These are phyloP conservation scores for Dendrobium officinale DNA, from an alignment of 106 monocot genomes.

Conservation along the genomic window DNA sequence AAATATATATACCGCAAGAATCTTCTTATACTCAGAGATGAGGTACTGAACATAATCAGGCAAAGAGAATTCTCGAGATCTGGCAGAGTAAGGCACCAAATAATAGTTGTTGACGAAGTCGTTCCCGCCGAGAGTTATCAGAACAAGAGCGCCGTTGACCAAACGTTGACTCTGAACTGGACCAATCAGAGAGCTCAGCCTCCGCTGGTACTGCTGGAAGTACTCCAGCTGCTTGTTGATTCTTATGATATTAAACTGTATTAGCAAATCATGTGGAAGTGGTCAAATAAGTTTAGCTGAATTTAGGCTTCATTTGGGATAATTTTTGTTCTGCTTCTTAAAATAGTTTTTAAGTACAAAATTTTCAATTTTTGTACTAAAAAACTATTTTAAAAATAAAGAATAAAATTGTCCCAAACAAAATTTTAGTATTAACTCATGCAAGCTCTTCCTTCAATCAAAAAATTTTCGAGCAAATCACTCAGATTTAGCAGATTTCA, in stretches of 20 bases:
- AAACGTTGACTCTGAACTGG: constrained; percentile 25
- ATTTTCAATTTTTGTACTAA: no score
- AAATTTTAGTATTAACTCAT: no score
- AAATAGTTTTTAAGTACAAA: no score
- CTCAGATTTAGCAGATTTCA: no score
- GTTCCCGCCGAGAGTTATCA: constrained; percentile 88
- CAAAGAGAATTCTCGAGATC: constrained; percentile 72
- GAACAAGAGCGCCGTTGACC: constrained; percentile 53
- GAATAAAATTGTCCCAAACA: background rate
- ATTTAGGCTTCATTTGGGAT: no score
- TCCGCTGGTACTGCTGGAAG: constrained; percentile 63
- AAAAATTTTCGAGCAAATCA: no score
- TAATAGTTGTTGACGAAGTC: constrained; percentile 99
- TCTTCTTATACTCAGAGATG: constrained; percentile 84
- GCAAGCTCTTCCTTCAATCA: background rate
- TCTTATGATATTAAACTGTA: constrained; percentile 69
- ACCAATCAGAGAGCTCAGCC: constrained; percentile 48
- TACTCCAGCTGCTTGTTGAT: constrained; percentile 54
- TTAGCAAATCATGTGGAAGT: no score
- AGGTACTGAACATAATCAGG: constrained; percentile 72
- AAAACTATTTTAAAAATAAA: background rate
- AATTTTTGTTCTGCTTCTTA: no score
- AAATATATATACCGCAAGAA: constrained; percentile 44
- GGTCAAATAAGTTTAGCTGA: no score
- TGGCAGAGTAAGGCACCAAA: constrained; percentile 61